These are phyloP conservation scores for Yarrowia divulgata DNA, from an alignment of 805 yeast genomes.

Conservation along the genomic window DNA sequence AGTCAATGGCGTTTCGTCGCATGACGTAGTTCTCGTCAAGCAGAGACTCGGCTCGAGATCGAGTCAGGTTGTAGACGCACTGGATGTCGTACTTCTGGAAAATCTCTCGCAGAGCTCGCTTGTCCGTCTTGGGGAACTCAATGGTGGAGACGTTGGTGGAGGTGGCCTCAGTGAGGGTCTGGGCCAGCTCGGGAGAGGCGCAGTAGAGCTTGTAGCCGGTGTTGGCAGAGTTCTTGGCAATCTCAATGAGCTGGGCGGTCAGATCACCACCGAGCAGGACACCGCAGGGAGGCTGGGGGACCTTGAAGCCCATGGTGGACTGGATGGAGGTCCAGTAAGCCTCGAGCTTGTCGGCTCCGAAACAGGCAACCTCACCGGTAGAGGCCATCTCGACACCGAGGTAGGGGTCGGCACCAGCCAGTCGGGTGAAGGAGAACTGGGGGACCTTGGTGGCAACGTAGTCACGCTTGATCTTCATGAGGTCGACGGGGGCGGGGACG, in stretches of 20 bases:
- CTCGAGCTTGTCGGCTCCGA: conserved; percentile 83
- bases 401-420: conserved; percentile 99
- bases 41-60: conserved; percentile 83
- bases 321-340: conserved; percentile 98
- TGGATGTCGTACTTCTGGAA: conserved; percentile 85
- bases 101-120: conserved; percentile 90
- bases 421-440: conserved; percentile 96
- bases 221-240: conserved; percentile 71
- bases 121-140: conserved; percentile 91
- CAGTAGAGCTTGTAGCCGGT: conserved; percentile 84
- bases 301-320: conserved; percentile 94
- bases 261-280: conserved; percentile 94
- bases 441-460: conserved; percentile 98
- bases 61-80: conserved; percentile 91
- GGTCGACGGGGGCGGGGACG: conserved; percentile 79
- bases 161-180: conserved; percentile 63
- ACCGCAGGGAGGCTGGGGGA: conserved; percentile 91
- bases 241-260: conserved; percentile 70
- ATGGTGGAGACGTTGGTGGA: conserved; percentile 64
- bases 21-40: conserved; percentile 92
- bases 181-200: conserved; percentile 74
- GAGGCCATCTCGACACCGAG: conserved; percentile 99
- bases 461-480: conserved; percentile 76
- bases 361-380: conserved; percentile 98
- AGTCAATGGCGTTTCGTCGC: conserved; percentile 99